A percentile compares a stretch with the other conserved stretches of the same genome.
Evolutionary conservation across 306 rosid genomes (phyloP).

Genomic region (Rosa rugosa): DNA sequence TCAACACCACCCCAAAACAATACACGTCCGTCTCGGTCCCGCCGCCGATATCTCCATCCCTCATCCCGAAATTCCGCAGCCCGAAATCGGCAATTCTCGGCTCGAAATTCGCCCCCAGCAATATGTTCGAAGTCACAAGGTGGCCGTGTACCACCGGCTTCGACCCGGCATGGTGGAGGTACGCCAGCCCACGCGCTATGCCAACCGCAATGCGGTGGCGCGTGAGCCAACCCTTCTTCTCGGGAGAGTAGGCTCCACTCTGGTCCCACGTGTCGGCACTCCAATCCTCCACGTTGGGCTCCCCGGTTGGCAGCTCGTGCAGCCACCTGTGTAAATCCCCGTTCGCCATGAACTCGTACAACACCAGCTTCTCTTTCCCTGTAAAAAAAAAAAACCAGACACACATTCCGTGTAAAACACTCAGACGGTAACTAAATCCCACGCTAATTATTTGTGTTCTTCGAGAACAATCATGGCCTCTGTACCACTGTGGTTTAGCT

Average conservation of each 20-base stretch:
- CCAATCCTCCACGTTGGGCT: slow-evolving; percentile 95
- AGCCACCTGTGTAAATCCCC: slow-evolving; percentile 90
- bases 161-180: slow-evolving; percentile 92
- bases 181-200: slow-evolving; percentile 89
- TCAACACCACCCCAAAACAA: slow-evolving; percentile 88
- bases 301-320: slow-evolving; percentile 86
- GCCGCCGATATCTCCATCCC: slow-evolving; percentile 16
- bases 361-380: slow-evolving; percentile 86
- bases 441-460: too few species aligned
- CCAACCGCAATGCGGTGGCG: slow-evolving; percentile 94
- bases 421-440: not conserved
- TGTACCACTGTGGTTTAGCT: not conserved
- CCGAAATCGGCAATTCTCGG: slow-evolving; percentile 83
- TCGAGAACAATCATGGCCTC: slow-evolving; percentile 23
- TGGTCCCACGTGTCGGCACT: slow-evolving; percentile 87
- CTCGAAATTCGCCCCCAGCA: slow-evolving; percentile 71
- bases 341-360: slow-evolving; percentile 86
- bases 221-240: slow-evolving; percentile 68
- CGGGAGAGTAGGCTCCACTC: slow-evolving; percentile 44
- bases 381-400: not conserved
- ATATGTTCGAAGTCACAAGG: slow-evolving; percentile 63
- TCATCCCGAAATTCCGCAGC: slow-evolving; percentile 33
- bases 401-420: not conserved
- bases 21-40: slow-evolving; percentile 74
- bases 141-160: slow-evolving; percentile 83